Evolutionary conservation across 371 early-diverging fungal species (phyloP), one percentile per base, ranked within the genome.

Genomic region (Capniomyces stellatus): DNA sequence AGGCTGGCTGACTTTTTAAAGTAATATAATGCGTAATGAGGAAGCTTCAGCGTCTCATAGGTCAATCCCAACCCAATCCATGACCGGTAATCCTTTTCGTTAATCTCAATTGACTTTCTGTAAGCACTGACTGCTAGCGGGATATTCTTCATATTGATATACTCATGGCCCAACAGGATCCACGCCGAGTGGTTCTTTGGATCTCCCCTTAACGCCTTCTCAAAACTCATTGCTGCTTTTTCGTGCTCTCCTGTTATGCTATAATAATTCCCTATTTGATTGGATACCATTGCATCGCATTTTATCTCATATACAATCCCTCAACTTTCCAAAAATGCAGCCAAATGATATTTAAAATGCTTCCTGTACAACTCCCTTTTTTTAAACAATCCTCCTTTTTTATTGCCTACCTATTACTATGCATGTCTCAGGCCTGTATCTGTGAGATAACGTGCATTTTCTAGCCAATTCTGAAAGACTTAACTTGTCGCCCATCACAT

Each of bases 111-210:
- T 0, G 92, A 93, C 39, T 82, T 68, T 31, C 89, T 71, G 60
- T 93, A 97, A 12, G 89, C 83, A 58, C 89, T 85, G 2, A 94
- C 79, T 1, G 95, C 96, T 10, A 87, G 85, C 27, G 78, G 73
- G 1, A 83, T 75, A 53, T 91, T 87, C 53, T 88, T 89, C 64
- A 87, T 52, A 59, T 96, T 92, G 46, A 96, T 70, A 57, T 89
- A 94, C 62, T 94, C 93, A 62, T 97, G 95, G 1, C 97, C 98
- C 58, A 97, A 71, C 53, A 98, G 71, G 0, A 88, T 91, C 84
- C 92, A 93, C 1, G 87, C 89, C 2, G 82, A 72, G 61, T 83
- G 87, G 51, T 73, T 72, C 24, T 78, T 74, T 27, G 43, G 42
- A 55, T 89, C 76, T 48, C 96, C 73, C 61, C 83, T 74, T 3